Base-by-base conservation (phyloP, 2,329 filamentous ascomycete species). In the Achaetomium macrosporum region DNA sequence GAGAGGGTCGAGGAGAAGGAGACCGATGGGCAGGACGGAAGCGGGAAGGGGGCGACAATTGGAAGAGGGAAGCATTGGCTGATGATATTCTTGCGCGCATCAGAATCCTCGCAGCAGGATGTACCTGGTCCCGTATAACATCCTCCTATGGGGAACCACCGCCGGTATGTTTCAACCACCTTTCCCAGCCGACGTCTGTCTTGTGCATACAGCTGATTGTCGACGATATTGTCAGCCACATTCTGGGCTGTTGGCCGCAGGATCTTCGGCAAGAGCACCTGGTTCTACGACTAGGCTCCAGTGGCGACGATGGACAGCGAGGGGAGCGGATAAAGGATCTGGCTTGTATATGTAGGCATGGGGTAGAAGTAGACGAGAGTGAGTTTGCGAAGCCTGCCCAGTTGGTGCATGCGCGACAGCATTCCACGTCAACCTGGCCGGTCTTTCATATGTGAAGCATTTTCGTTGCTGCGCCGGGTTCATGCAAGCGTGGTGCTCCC, bases 191-290 rank as follows among this genome's bases (percentile, higher is more conserved):
- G 17, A 20, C 8, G 11, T 11, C 9, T 35, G 19, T 9, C 16
- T 16, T 29, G 15, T 25, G 25, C 25, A 25, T 7, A 25, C 25
- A 25, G 36, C 47, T 43, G 53, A 56, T 42, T 51, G 48, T 17
- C 31, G n/a, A 5, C 15, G 25, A 45, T 35, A 29, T 39, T 13
- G 15, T 55, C 29, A 83, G 79, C 72, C 50, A 68, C 73, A 61
- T 73, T 88, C 72, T 92, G 87, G 76, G 85, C 84, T 75, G 84
- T 87, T 75, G 73, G 77, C 69, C 85, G 88, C 68, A 83, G 87
- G 75, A 74, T 87, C 59, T 68, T 84, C 58, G 88, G 88, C 65
- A 82, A 91, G 78, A 91, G 90, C 81, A 88, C 84, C 57, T 90
- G 84, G 83, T 88, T 82, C 65, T 73, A 77, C 67, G 77, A 73